Evolutionary conservation across 2,329 filamentous ascomycete genomes (phyloP), one percentile per base, ranked within the genome.

Genomic region (Didymella segeticola): DNA sequence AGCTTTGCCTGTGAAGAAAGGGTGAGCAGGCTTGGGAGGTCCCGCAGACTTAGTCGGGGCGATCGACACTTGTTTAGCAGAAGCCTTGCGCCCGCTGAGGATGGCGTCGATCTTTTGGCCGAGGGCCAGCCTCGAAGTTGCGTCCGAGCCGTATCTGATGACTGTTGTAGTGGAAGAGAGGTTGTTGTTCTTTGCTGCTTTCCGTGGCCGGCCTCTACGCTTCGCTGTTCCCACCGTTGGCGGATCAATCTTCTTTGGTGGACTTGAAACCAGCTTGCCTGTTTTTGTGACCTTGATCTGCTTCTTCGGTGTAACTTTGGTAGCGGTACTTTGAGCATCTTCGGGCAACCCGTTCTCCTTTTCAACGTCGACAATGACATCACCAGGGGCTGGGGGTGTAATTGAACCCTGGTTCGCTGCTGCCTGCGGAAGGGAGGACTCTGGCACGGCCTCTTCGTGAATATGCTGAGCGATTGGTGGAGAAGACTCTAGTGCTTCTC

Each of bases 1-100:
- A 6, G 78, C 19, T 61, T 86, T 89, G 5, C 82, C 84, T 14
- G 81, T 68, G 66, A 92, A 92, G 67, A 92, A 90, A 0, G 89
- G 89, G 73, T 92, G 87, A 0, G 84, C 82, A 1, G 78, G 62
- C 63, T 83, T 86, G 6, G 71, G 61, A 36, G 74, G 63, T 12
- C 64, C 63, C 43, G 64, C 47, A 57, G 72, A 67, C 57, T 74
- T 75, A 29, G 54, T 33, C 20, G 65, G 38, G 31, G 43, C 25
- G 11, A 59, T 70, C 29, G 58, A 63, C 54, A 51, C 59, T 14
- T 50, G 57, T 17, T 53, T 53, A 9, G 42, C 42, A 33, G 58
- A 37, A 49, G 58, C 66, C 51, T 58, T 73, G 29, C 61, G 37
- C 36, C 76, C 74, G 63, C 64, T 54, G 47, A 92, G 71, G 20